Conservation (phyloP, 192 early-diverging fungal genomes). For the Umbelopsis sp. region DNA sequence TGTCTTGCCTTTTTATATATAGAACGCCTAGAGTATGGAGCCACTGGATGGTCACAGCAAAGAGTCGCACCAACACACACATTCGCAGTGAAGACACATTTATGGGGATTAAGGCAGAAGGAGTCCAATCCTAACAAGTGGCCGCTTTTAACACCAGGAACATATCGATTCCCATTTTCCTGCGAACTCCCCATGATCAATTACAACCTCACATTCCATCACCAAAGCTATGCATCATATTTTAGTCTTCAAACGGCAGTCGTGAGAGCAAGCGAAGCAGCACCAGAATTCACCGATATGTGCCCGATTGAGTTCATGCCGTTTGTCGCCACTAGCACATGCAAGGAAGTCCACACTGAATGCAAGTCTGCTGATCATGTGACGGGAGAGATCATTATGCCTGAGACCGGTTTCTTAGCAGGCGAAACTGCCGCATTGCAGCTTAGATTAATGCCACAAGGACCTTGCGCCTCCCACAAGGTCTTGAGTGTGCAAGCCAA, state of each 20-base stretch:
- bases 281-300: constrained; percentile 4
- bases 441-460: not conserved
- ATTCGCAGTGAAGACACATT: constrained; percentile 30
- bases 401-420: constrained; percentile 10
- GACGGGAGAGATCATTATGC: constrained; percentile 7
- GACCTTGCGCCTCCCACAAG: not conserved
- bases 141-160: constrained; percentile 26
- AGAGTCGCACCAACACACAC: not conserved
- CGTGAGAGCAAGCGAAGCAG: not conserved
- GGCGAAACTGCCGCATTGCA: constrained; percentile 14
- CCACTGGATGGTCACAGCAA: constrained; percentile 32
- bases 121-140: constrained; percentile 11
- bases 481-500: not conserved
- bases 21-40: constrained; percentile 34
- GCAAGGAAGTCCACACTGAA: constrained; percentile 17
- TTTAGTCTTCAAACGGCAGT: not conserved
- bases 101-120: constrained; percentile 18
- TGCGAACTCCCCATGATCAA: constrained; percentile 38
- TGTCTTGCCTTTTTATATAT: constrained; percentile 7
- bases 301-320: constrained; percentile 14
- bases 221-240: constrained; percentile 10
- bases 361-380: constrained; percentile 2
- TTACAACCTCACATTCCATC: constrained; percentile 30
- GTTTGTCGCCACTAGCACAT: not conserved
- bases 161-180: constrained; percentile 30